phyloP scores from a whole-genome alignment of 2,329 filamentous ascomycete genomes.

The Penicillium sp. region DNA sequence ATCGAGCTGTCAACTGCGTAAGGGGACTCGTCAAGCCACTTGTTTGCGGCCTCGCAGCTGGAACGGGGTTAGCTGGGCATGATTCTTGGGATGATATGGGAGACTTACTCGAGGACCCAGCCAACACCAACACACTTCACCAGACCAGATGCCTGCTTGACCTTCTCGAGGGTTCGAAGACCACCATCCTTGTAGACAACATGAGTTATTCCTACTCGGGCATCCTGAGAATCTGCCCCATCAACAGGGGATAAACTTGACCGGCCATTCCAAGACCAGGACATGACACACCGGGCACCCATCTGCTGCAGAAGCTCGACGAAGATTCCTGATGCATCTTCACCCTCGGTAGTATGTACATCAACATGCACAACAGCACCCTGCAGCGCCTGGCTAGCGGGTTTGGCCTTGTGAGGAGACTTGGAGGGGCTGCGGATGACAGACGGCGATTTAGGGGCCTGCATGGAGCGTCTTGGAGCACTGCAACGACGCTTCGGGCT shows the following conservation, averaged over 20 bases:
- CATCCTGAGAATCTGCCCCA: constrained; percentile 36
- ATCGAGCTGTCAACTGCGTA: constrained; percentile 71
- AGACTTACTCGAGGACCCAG: constrained; percentile 83
- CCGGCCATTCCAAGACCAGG: constrained; percentile 75
- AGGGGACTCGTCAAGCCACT: constrained; percentile 73
- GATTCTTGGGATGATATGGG: background rate
- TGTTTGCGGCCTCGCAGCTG: constrained; percentile 75
- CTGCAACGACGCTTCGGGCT: constrained; percentile 25
- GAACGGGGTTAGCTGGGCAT: constrained; percentile 18
- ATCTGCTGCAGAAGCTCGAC: constrained; percentile 77
- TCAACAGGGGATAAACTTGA: constrained; percentile 43
- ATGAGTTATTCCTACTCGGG: constrained; percentile 78
- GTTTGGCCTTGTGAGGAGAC: constrained; percentile 29
- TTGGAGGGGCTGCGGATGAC: constrained; percentile 33
- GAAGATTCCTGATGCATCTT: constrained; percentile 80
- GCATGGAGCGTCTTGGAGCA: constrained; percentile 17
- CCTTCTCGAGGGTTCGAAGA: constrained; percentile 79
- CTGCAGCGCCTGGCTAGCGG: constrained; percentile 55
- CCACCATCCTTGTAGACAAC: constrained; percentile 89
- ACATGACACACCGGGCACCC: constrained; percentile 77
- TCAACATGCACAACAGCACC: constrained; percentile 83
- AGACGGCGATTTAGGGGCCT: constrained; percentile 15
- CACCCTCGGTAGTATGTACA: constrained; percentile 79
- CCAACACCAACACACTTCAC: constrained; percentile 86
- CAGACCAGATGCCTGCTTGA: constrained; percentile 70